Percentiles rank a stretch among this genome's conserved stretches.
These are phyloP conservation scores for Diaporthe humulicola DNA, from an alignment of 2,329 filamentous ascomycete genomes.

Conservation along the genomic window DNA sequence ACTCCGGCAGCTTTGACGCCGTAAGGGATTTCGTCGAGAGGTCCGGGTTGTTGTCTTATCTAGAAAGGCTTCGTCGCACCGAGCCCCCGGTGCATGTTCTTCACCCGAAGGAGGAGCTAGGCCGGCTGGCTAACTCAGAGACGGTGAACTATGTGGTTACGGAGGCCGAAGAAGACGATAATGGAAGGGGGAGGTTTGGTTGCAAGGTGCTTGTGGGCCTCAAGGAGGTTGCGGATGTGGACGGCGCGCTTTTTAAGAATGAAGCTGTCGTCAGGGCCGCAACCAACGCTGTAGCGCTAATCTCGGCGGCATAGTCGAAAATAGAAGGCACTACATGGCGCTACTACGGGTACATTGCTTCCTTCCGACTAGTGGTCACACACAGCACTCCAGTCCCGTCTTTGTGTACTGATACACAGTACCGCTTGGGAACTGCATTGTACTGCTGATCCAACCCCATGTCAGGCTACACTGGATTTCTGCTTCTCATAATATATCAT, in stretches of 20 bases:
- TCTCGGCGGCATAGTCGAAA: not conserved
- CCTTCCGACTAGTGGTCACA: too few species aligned
- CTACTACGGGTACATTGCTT: not conserved
- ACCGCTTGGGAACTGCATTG: not conserved
- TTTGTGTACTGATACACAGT: not conserved
- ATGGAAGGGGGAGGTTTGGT: conserved; percentile 45
- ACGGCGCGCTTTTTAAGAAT: conserved; percentile 60
- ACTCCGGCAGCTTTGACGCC: conserved; percentile 72
- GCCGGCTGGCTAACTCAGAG: conserved; percentile 65
- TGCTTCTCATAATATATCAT: not conserved
- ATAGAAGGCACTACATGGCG: not conserved
- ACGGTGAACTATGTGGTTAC: conserved; percentile 67
- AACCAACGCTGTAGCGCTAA: conserved; percentile 57
- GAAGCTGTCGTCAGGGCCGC: conserved; percentile 71
- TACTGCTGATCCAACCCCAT: not conserved
- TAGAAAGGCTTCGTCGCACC: conserved; percentile 72
- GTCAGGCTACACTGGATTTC: not conserved
- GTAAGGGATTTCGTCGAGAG: conserved; percentile 73
- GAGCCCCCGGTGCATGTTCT: conserved; percentile 63
- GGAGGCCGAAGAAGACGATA: conserved; percentile 40
- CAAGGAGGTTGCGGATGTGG: conserved; percentile 58
- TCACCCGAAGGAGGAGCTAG: conserved; percentile 79
- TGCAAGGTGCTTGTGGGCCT: conserved; percentile 66
- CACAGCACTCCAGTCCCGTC: not conserved
- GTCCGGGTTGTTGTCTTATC: conserved; percentile 74